Evolutionary conservation across 2,329 filamentous ascomycete species (phyloP), one percentile per base, ranked within the genome.

Genomic region (Harringtonia aguacate): DNA sequence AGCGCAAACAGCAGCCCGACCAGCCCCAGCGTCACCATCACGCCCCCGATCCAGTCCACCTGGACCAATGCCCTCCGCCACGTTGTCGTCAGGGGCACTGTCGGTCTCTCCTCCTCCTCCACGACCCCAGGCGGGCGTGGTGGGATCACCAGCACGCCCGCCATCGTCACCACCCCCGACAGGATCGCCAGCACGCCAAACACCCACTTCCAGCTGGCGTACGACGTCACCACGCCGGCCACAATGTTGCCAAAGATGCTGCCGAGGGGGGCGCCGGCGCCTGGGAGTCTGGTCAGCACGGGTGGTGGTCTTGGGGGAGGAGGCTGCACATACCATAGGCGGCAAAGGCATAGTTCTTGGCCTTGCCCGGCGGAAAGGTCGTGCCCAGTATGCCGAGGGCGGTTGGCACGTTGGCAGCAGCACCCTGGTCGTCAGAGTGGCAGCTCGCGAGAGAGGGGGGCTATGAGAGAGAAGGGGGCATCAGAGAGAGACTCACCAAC

Each of bases 311-410:
- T 29, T 21, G 22, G 21, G 28, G n/a, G 13, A 22, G 22, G 36
- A 18, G 15, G 35, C 18, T 34, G 7, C 15, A 44, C 62, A 45
- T 55, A 72, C 70, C 70, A 46, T 81, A 84, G 20, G 72, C 68
- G 31, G 74, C 75, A 51, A 86, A 84, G 2, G 80, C 79, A 55
- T 83, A 82, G 52, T 82, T 84, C 60, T 84, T 84, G 4, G 79
- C 75, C 50, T 75, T 79, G 0, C 81, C 78, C 0, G 79, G 79
- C 1, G 74, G 73, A 44, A 85, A 85, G 0, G 77, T 83, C 2
- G 75, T 73, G 1, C 79, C 80, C 3, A 86, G 58, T 33, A 85
- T 84, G 0, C 81, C 81, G 54, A 86, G 76, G 0, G 81, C 81
- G 0, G 80, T 84, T 0, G 81, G 81, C 1, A 84, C 77, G 54